A percentile compares a stretch with the other conserved stretches of the same genome.
Evolutionary conservation across 768 basidiomycete species (phyloP).

Genomic region (Mrakia hoshinonis): DNA sequence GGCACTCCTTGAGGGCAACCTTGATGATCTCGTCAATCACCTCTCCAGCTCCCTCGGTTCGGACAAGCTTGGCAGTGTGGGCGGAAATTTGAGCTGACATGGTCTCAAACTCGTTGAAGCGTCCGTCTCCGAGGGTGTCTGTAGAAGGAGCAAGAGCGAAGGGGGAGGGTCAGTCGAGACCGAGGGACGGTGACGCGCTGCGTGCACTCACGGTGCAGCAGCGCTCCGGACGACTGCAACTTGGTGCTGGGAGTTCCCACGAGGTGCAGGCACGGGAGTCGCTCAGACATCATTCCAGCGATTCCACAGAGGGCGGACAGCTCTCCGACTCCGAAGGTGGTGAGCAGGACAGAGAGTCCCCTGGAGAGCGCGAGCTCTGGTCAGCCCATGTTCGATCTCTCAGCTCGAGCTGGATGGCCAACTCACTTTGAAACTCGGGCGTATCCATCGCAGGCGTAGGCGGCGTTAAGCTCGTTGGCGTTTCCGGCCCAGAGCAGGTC

Average conservation of each 20-base stretch:
- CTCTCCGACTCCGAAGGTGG: slow-evolving; percentile 91
- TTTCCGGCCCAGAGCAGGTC: slow-evolving; percentile 79
- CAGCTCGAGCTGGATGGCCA: no score
- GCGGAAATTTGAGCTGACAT: slow-evolving; percentile 67
- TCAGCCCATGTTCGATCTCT: no score
- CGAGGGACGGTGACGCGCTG: no score
- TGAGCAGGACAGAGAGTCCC: slow-evolving; percentile 58
- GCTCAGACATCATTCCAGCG: slow-evolving; percentile 49
- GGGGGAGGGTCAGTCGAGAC: background rate
- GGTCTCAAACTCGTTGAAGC: slow-evolving; percentile 66
- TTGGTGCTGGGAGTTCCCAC: slow-evolving; percentile 70
- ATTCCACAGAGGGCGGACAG: slow-evolving; percentile 48
- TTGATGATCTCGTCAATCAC: slow-evolving; percentile 73
- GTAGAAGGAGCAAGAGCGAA: background rate
- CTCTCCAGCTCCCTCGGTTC: slow-evolving; percentile 50
- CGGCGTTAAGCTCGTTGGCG: slow-evolving; percentile 56
- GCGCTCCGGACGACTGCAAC: slow-evolving; percentile 57
- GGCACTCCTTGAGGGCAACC: slow-evolving; percentile 40
- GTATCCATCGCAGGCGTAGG: slow-evolving; percentile 90
- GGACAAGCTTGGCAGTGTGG: slow-evolving; percentile 55
- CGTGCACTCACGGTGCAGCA: slow-evolving; percentile 54
- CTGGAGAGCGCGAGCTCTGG: background rate
- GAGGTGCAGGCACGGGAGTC: slow-evolving; percentile 81
- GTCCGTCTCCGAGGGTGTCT: slow-evolving; percentile 27
- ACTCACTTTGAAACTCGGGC: slow-evolving; percentile 55